Base-by-base conservation (phyloP, 2,329 filamentous ascomycete species). In the Dendryphion nanum region DNA sequence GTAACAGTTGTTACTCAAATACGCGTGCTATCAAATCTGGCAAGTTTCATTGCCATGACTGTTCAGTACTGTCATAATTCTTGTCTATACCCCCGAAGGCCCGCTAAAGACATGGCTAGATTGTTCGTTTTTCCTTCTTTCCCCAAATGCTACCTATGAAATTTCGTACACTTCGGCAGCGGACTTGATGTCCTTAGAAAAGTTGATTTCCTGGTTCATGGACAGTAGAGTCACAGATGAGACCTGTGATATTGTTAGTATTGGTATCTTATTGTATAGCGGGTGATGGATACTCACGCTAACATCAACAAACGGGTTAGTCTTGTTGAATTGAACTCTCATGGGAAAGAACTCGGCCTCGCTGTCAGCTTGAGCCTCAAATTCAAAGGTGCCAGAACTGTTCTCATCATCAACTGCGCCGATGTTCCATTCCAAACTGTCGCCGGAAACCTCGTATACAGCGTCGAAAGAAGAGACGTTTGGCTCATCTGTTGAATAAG, bases 261-360 rank as follows among this genome's bases (percentile, higher is more conserved):
- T 6, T 10, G 10, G 21, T 18, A 32, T 10, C 4, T 19, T 12
- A 10, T 33, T 10, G 4, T 12, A 35, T 4, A 31, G 26, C 14
- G 17, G 24, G 4, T n/a, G 54, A 21, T 4, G 13, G 23, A 31
- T 46, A 79, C 85, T 83, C 75, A 97, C 91, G 71, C 96, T 89
- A 48, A 98, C 87, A 57, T 96, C 89, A 35, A 97, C 79, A 66
- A 88, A 95, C 18, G 93, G 91, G 41, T 78, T 81, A 29, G 81
- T 78, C 77, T 95, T 96, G 47, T 81, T 83, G 70, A 98, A 98
- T 38, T 83, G 79, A 44, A 97, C 83, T 37, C 80, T 85, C 90
- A 98, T 97, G 1, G 93, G 93, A 82, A 98, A 98, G 73, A 97
- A 97, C 55, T 96, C 90, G 40, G 88, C 84, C 63, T 97, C 93